Conservation (phyloP, 192 early-diverging fungal genomes). For the Backusella circina region DNA sequence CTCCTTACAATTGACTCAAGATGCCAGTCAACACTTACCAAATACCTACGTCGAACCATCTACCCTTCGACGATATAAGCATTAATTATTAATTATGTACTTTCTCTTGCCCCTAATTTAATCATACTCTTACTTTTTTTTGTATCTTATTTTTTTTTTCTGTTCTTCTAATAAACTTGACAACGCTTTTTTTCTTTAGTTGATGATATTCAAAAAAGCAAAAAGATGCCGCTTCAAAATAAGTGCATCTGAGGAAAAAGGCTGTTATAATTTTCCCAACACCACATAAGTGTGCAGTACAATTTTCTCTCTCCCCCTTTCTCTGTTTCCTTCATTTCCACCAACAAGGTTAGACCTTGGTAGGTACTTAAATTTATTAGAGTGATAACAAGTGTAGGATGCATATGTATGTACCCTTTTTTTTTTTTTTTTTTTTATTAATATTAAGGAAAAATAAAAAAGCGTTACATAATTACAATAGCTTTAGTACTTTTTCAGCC, state of each 20-base stretch:
- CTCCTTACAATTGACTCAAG: slow-evolving; percentile 6
- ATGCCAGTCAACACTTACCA: neutral
- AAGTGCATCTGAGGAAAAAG: neutral
- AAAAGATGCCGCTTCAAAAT: neutral
- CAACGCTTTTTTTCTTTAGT: neutral
- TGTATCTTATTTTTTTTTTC: neutral
- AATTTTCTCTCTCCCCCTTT: no score
- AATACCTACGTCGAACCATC: slow-evolving; percentile 6
- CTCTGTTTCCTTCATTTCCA: no score
- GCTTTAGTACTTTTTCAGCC: neutral
- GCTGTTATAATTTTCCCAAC: neutral
- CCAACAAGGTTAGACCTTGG: no score
- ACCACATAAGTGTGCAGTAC: no score
- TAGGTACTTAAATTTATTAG: neutral
- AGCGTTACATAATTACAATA: neutral
- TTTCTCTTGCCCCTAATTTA: neutral
- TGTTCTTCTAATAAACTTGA: neutral
- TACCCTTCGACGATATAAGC: neutral
- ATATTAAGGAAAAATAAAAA: neutral
- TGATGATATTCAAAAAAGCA: no score
- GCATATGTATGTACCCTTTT: neutral
- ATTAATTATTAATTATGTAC: neutral
- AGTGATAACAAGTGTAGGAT: neutral
- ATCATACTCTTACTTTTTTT: neutral
- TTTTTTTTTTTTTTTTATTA: neutral